Percentiles rank a stretch among this genome's conserved stretches.
These are phyloP conservation scores for Ailanthus altissimus DNA, from an alignment of 345 rosid species.

Conservation along the genomic window DNA sequence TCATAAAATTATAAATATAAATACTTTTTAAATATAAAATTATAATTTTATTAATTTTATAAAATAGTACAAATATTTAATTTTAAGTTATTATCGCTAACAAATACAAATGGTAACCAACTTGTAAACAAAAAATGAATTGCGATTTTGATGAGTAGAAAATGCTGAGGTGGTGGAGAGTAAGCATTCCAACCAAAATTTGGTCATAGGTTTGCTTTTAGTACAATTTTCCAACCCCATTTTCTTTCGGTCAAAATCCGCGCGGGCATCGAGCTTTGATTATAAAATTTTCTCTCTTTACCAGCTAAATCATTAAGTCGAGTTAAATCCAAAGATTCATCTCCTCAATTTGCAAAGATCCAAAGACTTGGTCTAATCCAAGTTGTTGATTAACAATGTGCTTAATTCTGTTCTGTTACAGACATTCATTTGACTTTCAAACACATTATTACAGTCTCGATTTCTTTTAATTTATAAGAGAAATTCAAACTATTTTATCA, in stretches of 20 bases:
- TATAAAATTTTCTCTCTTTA: not conserved
- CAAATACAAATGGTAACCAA: not conserved
- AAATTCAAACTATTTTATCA: too few relatives aligned
- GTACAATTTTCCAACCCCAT: not conserved
- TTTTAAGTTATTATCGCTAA: too few relatives aligned
- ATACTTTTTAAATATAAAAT: too few relatives aligned
- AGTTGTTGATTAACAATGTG: not conserved
- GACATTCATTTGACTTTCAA: not conserved
- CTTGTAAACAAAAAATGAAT: not conserved
- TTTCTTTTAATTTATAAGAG: too few relatives aligned
- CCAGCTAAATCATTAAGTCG: not conserved
- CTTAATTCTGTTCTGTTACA: not conserved
- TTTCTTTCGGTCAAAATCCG: not conserved
- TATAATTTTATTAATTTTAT: too few relatives aligned
- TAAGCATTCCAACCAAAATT: slow-evolving; percentile 2
- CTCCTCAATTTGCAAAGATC: not conserved
- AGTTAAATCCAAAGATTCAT: not conserved
- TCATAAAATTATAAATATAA: too few relatives aligned
- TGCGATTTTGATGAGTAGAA: not conserved
- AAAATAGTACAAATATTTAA: too few relatives aligned
- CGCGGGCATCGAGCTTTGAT: not conserved
- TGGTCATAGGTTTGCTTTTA: not conserved
- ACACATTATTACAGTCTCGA: too few relatives aligned
- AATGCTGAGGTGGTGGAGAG: not conserved
- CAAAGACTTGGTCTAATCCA: not conserved